phyloP scores from a whole-genome alignment of 257 asterid genomes.

The Penstemon davidsonii region DNA sequence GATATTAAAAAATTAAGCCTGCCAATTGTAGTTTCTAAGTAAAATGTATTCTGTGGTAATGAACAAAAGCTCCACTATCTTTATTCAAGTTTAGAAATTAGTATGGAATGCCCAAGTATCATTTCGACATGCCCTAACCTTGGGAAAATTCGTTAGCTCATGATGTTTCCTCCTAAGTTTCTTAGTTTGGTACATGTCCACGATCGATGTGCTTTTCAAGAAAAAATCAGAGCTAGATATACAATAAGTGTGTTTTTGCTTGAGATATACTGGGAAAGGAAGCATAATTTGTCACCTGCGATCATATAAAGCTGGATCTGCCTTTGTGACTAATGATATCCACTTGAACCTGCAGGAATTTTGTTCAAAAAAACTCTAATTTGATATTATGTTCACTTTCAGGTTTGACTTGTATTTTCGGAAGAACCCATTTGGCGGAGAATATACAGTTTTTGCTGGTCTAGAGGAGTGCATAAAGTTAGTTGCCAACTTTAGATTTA shows the following conservation, averaged over 20 bases:
- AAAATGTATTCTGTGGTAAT: background rate
- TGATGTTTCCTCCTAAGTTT: background rate
- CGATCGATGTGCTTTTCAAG: background rate
- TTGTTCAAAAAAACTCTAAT: slow-evolving; percentile 23
- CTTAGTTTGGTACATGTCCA: background rate
- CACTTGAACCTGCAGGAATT: background rate
- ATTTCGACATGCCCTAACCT: background rate
- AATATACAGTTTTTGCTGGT: slow-evolving; percentile 95
- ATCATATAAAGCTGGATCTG: background rate
- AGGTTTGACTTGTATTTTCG: slow-evolving; percentile 91
- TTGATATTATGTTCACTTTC: slow-evolving; percentile 28
- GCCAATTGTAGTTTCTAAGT: slow-evolving; percentile 3
- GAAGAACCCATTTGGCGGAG: slow-evolving; percentile 93
- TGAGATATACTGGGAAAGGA: background rate
- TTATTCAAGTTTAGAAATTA: too few relatives aligned
- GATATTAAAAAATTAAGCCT: background rate
- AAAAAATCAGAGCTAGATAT: background rate
- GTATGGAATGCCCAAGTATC: background rate
- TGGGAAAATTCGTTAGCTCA: background rate
- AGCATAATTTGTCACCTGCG: background rate
- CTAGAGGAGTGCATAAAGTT: slow-evolving; percentile 90
- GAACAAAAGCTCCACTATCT: background rate
- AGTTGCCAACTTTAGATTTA: slow-evolving; percentile 74
- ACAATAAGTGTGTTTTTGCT: background rate
- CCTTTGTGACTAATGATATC: background rate